Percentiles rank a stretch among this genome's conserved stretches.
Conservation (phyloP, 495 filamentous ascomycete species). For the Penicillium chermesinum region DNA sequence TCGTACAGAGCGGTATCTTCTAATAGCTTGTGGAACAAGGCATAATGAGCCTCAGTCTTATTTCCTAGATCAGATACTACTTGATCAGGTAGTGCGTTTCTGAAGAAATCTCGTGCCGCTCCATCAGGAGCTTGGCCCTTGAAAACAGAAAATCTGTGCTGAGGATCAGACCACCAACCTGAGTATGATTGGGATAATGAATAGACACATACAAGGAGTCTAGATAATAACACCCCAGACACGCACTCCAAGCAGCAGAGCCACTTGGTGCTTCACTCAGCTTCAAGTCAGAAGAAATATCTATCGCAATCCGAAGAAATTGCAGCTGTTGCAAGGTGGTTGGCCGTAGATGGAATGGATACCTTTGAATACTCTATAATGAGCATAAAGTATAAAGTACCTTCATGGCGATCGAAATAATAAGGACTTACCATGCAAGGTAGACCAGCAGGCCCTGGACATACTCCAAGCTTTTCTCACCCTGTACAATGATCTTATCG, state of each 20-base stretch:
- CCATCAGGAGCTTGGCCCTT: neutral
- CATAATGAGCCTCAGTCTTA: neutral
- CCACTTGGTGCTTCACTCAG: neutral
- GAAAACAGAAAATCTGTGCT: neutral
- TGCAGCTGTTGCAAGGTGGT: neutral
- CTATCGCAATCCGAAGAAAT: neutral
- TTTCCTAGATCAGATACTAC: neutral
- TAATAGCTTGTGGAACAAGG: neutral
- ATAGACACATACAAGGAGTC: neutral
- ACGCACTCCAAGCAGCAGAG: neutral
- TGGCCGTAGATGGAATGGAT: neutral
- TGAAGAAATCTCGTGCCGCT: neutral
- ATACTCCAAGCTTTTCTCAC: slow-evolving; percentile 25
- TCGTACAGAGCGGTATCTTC: neutral
- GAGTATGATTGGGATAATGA: neutral
- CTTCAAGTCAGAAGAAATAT: neutral
- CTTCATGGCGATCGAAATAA: too few relatives aligned
- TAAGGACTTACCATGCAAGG: slow-evolving; percentile 34
- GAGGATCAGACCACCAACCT: neutral
- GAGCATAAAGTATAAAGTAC: too few relatives aligned
- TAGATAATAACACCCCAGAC: neutral
- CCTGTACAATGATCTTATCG: slow-evolving; percentile 18
- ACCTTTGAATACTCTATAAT: neutral
- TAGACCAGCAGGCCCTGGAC: slow-evolving; percentile 28
- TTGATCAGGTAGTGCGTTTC: neutral